Evolutionary conservation across 2,329 filamentous ascomycete species (phyloP).

Genomic region (Fusarium beomiforme): DNA sequence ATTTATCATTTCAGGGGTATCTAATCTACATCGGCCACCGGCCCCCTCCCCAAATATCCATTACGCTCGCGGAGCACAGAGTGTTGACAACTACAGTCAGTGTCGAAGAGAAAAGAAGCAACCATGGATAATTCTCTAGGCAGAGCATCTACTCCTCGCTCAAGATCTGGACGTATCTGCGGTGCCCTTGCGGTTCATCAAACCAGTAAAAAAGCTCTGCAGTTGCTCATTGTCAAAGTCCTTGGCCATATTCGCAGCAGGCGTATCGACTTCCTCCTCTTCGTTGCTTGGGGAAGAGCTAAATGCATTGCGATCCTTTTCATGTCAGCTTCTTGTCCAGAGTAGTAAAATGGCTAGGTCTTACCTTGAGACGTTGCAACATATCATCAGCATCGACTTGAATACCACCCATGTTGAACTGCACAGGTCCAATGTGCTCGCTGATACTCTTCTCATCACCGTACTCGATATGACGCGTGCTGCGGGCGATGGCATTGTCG

Average conservation of each 20-base stretch:
- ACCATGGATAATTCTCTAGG: neutral
- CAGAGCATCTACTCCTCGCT: neutral
- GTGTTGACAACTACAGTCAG: constrained; percentile 4
- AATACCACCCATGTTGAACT: constrained; percentile 98
- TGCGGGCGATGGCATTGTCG: constrained; percentile 37
- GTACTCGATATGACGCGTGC: constrained; percentile 45
- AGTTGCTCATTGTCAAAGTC: constrained; percentile 64
- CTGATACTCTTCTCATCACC: constrained; percentile 63
- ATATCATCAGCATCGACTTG: constrained; percentile 96
- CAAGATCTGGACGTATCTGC: constrained; percentile 31
- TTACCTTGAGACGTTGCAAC: constrained; percentile 84
- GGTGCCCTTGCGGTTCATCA: constrained; percentile 64
- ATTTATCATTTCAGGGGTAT: constrained; percentile 52
- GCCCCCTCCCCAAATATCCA: constrained; percentile 27
- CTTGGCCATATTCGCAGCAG: constrained; percentile 55
- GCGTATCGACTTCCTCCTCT: constrained; percentile 50
- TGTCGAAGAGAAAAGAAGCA: constrained; percentile 1
- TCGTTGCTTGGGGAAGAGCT: constrained; percentile 57
- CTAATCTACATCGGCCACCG: constrained; percentile 51
- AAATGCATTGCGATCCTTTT: constrained; percentile 67
- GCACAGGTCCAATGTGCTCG: constrained; percentile 91
- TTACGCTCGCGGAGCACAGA: constrained; percentile 9
- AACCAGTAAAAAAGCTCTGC: constrained; percentile 67
- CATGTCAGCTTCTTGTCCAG: constrained; percentile 29
- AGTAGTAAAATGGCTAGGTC: constrained; percentile 9